Evolutionary conservation across 2,329 filamentous ascomycete genomes (phyloP), one percentile per base, ranked within the genome.

Genomic region (Colletotrichum aenigma): DNA sequence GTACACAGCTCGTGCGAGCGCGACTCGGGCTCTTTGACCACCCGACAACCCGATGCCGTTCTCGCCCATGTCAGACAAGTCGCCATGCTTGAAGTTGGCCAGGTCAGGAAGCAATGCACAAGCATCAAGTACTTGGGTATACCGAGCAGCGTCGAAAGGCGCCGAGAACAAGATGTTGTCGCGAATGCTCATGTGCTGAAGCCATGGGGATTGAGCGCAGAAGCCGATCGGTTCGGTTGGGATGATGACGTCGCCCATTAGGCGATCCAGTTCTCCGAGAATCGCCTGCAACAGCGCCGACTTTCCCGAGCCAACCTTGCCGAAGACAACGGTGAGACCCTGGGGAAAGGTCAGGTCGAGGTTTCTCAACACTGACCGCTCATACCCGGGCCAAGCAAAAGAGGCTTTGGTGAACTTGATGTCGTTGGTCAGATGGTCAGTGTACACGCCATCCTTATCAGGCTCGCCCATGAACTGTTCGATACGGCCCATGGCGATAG

Each of bases 391-490:
- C 93, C 96, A 98, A 0, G 93, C 91, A 81, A 97, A 97, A 0
- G 92, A 93, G 6, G 94, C 94, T 32, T 91, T 85, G 4, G 88
- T 85, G 62, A 97, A 87, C 55, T 89, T 83, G 24, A 93, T 86
- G 18, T 89, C 85, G 21, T 85, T 80, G 3, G 78, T 78, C 2
- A 82, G 61, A 4, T 87, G 84, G 10, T 82, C 81, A 6, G 84
- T 79, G 6, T 86, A 85, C 4, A 83, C 82, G 32, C 90, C 88
- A 34, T 91, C 90, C 79, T 95, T 95, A 80, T 98, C 92, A 0
- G 95, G 95, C 83, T 98, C 96, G 1, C 88, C 86, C 95, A 98
- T 97, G 85, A 97, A 98, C 26, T 91, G 89, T 80, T 98, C 94
- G 24, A 98, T 95, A 78, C 96, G 93, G 10, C 91, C 91, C 77